Conservation (phyloP, 1,139 yeast species). For the Yamadazyma spencermartinsiae region DNA sequence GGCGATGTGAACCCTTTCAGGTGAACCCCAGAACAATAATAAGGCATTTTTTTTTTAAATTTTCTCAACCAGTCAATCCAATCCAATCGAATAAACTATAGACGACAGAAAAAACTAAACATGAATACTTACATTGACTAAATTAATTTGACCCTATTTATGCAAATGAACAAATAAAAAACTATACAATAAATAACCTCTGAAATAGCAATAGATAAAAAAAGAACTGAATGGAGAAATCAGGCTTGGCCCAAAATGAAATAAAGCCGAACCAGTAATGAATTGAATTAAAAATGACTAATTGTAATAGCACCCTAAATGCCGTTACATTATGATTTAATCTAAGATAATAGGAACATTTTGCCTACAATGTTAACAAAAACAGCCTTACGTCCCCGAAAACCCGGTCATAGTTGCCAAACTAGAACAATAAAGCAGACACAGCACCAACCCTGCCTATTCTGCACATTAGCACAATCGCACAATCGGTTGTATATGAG, state of each 20-base stretch:
- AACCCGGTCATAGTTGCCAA: background rate
- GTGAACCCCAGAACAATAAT: background rate
- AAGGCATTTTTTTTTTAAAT: background rate
- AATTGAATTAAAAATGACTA: background rate
- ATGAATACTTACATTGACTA: background rate
- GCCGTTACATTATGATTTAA: background rate
- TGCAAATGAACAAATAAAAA: conserved; percentile 1
- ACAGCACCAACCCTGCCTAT: background rate
- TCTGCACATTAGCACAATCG: no score
- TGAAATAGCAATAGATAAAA: conserved; percentile 1
- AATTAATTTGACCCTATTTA: conserved; percentile 1
- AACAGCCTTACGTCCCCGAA: background rate
- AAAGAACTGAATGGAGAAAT: background rate
- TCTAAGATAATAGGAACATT: background rate
- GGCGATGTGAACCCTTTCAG: background rate
- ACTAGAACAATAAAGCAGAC: background rate
- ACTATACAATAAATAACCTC: background rate
- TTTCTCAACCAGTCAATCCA: no score
- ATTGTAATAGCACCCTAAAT: background rate
- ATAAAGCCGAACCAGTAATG: background rate
- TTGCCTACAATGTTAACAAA: background rate
- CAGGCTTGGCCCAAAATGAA: background rate
- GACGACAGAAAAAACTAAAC: background rate
- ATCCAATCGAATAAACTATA: background rate
- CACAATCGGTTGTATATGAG: no score